Percentiles rank a stretch among this genome's conserved stretches.
phyloP scores from a whole-genome alignment of 2,329 filamentous ascomycete genomes.

The Dactylellina haptotyla region DNA sequence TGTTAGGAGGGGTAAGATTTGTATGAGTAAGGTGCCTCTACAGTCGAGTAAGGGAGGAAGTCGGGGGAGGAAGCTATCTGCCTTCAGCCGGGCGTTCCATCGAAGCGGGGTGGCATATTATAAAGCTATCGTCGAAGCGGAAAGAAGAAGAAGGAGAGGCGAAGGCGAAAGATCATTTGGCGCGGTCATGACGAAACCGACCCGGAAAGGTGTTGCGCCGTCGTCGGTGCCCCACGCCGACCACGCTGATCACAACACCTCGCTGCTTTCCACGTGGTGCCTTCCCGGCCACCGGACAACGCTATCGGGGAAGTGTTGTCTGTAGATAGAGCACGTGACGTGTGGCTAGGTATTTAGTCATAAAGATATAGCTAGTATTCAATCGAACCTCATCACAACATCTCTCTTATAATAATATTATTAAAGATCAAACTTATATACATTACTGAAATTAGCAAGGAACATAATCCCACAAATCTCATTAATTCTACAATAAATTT shows the following conservation, averaged over 20 bases:
- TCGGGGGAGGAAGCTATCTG: background rate
- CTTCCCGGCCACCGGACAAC: background rate
- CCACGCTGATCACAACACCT: background rate
- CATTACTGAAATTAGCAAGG: no score
- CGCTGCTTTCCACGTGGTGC: background rate
- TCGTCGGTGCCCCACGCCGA: background rate
- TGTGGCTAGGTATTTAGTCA: no score
- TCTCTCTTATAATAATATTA: no score
- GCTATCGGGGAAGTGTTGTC: no score
- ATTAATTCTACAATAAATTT: no score
- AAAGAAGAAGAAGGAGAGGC: background rate
- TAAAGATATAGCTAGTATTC: no score
- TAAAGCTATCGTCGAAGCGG: slow-evolving; percentile 6
- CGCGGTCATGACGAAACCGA: slow-evolving; percentile 51
- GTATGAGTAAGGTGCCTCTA: background rate
- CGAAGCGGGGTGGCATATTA: slow-evolving; percentile 25
- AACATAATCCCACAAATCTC: no score
- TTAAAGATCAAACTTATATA: no score
- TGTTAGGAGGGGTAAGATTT: background rate
- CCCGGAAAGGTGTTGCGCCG: slow-evolving; percentile 11
- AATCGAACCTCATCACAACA: no score
- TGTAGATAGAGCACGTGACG: no score
- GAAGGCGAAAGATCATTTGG: slow-evolving; percentile 53
- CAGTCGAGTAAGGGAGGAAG: background rate
- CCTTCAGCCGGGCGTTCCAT: slow-evolving; percentile 32